phyloP scores from a whole-genome alignment of 2,329 filamentous ascomycete species.

The Pseudogymnoascus sp. region DNA sequence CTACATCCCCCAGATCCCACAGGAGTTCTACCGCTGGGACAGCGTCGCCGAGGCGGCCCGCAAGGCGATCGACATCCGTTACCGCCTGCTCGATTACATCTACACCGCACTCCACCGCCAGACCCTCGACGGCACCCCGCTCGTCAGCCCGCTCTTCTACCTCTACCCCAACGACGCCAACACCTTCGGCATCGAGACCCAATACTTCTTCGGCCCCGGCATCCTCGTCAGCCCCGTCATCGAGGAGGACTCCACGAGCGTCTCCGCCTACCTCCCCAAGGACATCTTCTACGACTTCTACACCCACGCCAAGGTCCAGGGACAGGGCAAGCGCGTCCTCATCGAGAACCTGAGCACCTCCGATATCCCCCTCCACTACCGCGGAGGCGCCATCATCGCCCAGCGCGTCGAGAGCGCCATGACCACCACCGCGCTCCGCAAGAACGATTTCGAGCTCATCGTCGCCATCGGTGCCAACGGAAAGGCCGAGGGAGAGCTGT shows the following conservation, averaged over 20 bases:
- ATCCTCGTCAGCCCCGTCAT: conserved; percentile 44
- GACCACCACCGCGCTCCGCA: conserved; percentile 57
- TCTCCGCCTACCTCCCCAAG: conserved; percentile 42
- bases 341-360: conserved; percentile 36
- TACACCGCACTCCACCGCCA: conserved; percentile 65
- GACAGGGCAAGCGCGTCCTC: conserved; percentile 34
- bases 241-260: conserved; percentile 36
- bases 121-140: conserved; percentile 53
- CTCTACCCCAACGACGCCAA: conserved; percentile 50
- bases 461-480: conserved; percentile 58
- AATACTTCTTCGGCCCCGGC: conserved; percentile 45
- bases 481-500: conserved; percentile 59
- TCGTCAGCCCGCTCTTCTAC: conserved; percentile 66
- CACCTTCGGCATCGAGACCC: conserved; percentile 40
- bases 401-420: conserved; percentile 48
- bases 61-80: conserved; percentile 65
- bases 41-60: conserved; percentile 56
- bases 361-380: conserved; percentile 60
- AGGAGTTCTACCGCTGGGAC: conserved; percentile 69
- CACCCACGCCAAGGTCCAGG: conserved; percentile 40
- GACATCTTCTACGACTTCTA: conserved; percentile 46
- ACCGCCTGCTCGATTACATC: conserved; percentile 70
- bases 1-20: conserved; percentile 40
- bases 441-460: conserved; percentile 62
- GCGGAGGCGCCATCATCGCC: conserved; percentile 59